Conservation (phyloP, 257 asterid species). For the Coffea canephora region DNA sequence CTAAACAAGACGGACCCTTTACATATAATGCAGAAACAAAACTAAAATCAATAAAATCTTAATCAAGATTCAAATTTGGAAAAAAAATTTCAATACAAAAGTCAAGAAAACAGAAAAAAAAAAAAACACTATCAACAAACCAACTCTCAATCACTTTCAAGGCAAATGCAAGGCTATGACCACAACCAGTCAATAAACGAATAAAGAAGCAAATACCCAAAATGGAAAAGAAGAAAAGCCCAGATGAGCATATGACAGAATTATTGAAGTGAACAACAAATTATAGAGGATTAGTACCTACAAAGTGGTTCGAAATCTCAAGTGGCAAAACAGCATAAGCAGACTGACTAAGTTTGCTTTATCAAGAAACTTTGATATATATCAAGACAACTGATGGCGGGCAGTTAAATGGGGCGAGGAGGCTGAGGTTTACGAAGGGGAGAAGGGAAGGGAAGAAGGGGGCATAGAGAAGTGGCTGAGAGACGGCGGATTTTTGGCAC, state of each 20-base stretch:
- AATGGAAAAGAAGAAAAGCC: neutral
- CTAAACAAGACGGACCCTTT: neutral
- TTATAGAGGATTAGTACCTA: neutral
- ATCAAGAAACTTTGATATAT: neutral
- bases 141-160: neutral
- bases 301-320: neutral
- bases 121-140: neutral
- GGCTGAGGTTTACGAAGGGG: conserved; percentile 1
- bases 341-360: neutral
- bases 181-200: neutral
- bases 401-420: neutral
- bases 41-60: neutral
- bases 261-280: neutral
- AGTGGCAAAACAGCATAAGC: neutral
- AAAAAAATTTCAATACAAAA: neutral
- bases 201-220: neutral
- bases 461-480: conserved; percentile 16
- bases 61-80: neutral
- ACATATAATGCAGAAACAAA: neutral
- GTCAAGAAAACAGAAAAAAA: neutral
- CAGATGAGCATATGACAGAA: neutral
- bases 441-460: neutral
- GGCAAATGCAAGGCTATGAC: neutral
- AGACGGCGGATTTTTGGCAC: conserved; percentile 20
- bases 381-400: no score